phyloP scores from a whole-genome alignment of 2,329 filamentous ascomycete genomes.

The Didymellaceae sp. region DNA sequence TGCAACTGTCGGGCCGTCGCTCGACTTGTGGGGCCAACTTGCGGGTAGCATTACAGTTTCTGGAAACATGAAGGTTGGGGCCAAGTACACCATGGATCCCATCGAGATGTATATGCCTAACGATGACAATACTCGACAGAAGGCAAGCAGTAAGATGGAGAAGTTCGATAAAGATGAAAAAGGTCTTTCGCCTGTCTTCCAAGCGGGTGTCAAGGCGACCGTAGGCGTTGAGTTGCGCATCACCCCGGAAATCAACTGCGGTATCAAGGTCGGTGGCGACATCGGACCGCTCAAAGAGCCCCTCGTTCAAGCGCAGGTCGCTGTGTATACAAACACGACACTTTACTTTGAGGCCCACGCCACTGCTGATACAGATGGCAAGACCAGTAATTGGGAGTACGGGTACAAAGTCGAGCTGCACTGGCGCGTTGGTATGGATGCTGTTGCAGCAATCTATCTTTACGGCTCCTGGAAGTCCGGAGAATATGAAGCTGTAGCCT shows the following conservation, averaged over 20 bases:
- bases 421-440: neutral
- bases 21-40: neutral
- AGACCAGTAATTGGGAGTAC: neutral
- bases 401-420: neutral
- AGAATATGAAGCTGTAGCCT: neutral
- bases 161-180: neutral
- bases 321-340: neutral
- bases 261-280: neutral
- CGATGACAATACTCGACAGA: neutral
- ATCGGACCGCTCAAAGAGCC: neutral
- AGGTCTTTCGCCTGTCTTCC: neutral
- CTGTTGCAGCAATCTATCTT: neutral
- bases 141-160: neutral
- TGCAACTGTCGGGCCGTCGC: neutral
- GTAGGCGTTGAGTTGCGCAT: neutral
- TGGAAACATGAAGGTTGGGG: neutral
- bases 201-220: neutral
- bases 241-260: neutral
- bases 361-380: neutral
- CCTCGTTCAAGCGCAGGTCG: neutral
- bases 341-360: neutral
- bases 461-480: neutral
- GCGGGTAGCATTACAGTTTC: neutral
- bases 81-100: neutral
- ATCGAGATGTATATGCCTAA: neutral